Evolutionary conservation across 2,329 filamentous ascomycete genomes (phyloP).

Genomic region (Alternaria novae-zelandiae): DNA sequence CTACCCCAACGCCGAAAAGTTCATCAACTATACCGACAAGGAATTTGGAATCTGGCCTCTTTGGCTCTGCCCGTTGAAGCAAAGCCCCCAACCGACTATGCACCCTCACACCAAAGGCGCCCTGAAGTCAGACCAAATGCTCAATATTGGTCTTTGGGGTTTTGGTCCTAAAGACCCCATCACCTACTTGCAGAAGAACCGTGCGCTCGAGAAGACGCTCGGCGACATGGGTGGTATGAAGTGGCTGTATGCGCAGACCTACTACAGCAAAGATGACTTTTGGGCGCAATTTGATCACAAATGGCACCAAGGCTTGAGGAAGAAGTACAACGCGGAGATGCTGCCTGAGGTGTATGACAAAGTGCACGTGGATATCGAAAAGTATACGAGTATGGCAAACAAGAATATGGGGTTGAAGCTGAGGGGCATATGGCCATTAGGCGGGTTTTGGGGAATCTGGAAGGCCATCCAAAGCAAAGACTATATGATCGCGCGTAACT

Average conservation of each 20-base stretch:
- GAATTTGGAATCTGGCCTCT: slow-evolving; percentile 55
- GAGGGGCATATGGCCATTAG: slow-evolving; percentile 45
- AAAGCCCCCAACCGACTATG: slow-evolving; percentile 42
- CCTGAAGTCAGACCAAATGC: slow-evolving; percentile 46
- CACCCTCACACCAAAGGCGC: slow-evolving; percentile 42
- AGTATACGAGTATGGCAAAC: slow-evolving; percentile 33
- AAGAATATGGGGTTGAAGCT: slow-evolving; percentile 33
- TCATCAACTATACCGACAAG: slow-evolving; percentile 52
- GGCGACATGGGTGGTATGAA: slow-evolving; percentile 69
- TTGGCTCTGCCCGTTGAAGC: slow-evolving; percentile 56
- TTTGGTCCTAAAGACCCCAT: slow-evolving; percentile 59
- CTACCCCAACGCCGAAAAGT: slow-evolving; percentile 51
- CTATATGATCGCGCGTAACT: slow-evolving; percentile 42
- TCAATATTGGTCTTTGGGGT: slow-evolving; percentile 77
- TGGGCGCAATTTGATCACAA: slow-evolving; percentile 68
- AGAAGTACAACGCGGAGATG: slow-evolving; percentile 64
- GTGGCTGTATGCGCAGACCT: slow-evolving; percentile 73
- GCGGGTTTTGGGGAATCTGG: slow-evolving; percentile 48
- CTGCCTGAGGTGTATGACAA: slow-evolving; percentile 73
- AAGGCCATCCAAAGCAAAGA: slow-evolving; percentile 48
- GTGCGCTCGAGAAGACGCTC: slow-evolving; percentile 65
- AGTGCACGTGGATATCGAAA: slow-evolving; percentile 57
- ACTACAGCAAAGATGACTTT: slow-evolving; percentile 72
- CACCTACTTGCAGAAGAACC: slow-evolving; percentile 61
- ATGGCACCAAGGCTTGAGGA: slow-evolving; percentile 65